Conservation (phyloP, 129 eudicot genomes). For the Flaveria bidentis region DNA sequence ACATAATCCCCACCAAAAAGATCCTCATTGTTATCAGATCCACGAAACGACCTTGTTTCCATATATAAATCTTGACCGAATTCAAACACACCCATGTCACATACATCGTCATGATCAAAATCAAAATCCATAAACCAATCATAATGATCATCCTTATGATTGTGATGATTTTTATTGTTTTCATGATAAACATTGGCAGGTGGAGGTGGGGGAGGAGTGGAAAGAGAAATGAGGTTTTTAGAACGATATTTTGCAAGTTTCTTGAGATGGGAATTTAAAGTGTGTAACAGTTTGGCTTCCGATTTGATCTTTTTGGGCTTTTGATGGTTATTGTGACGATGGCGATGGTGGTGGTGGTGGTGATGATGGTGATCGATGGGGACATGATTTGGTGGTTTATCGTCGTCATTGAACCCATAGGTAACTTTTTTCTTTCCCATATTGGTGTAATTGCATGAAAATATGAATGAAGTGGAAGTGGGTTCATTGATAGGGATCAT, state of each 20-base stretch:
- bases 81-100: conserved; percentile 13
- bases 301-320: conserved; percentile 36
- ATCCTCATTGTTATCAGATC: conserved; percentile 27
- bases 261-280: conserved; percentile 46
- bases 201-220: neutral
- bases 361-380: conserved; percentile 10
- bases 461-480: conserved; percentile 17
- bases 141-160: neutral
- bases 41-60: conserved; percentile 3
- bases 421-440: conserved; percentile 48
- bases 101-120: conserved; percentile 16
- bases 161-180: conserved; percentile 11
- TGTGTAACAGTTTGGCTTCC: conserved; percentile 40
- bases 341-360: conserved; percentile 18
- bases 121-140: conserved; percentile 29
- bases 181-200: neutral
- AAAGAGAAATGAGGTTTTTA: conserved; percentile 20
- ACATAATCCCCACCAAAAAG: conserved; percentile 35
- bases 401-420: conserved; percentile 29
- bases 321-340: conserved; percentile 25
- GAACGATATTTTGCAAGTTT: conserved; percentile 40
- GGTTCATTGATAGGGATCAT: conserved; percentile 1
- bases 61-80: conserved; percentile 19
- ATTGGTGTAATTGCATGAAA: conserved; percentile 10
- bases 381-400: conserved; percentile 23